Evolutionary conservation across 495 filamentous ascomycete genomes (phyloP).

Genomic region (Baudoinia panamericana): DNA sequence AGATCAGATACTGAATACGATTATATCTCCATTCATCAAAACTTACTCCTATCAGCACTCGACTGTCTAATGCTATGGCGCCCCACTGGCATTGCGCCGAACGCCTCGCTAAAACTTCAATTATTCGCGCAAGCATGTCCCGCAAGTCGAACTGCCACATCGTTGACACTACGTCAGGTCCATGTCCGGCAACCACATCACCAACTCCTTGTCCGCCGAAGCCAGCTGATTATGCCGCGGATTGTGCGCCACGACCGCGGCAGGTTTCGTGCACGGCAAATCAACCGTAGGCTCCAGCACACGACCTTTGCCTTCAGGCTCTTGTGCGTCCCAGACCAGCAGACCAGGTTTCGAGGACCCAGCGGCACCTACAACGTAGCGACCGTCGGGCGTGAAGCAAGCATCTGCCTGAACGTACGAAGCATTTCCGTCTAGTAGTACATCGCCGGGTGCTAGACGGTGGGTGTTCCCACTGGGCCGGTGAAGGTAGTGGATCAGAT

Average conservation of each 20-base stretch:
- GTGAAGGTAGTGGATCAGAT: slow-evolving; percentile 42
- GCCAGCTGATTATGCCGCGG: slow-evolving; percentile 81
- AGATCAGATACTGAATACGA: too few species aligned
- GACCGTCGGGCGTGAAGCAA: slow-evolving; percentile 76
- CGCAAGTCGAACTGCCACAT: too few species aligned
- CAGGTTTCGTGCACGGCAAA: slow-evolving; percentile 52
- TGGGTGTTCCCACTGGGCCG: slow-evolving; percentile 34
- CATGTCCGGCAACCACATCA: slow-evolving; percentile 81
- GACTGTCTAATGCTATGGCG: too few species aligned
- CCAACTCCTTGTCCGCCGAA: slow-evolving; percentile 71
- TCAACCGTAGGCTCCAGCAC: slow-evolving; percentile 50
- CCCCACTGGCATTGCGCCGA: too few species aligned
- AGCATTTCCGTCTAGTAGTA: slow-evolving; percentile 23
- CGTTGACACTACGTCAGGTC: too few species aligned
- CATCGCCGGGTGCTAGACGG: slow-evolving; percentile 39
- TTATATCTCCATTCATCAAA: too few species aligned
- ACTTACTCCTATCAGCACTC: too few species aligned
- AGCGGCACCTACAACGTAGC: slow-evolving; percentile 68
- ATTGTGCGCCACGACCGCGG: slow-evolving; percentile 72
- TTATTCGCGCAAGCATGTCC: too few species aligned
- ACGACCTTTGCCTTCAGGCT: slow-evolving; percentile 29
- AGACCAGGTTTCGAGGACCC: slow-evolving; percentile 45
- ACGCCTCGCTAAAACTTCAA: too few species aligned
- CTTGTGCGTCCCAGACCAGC: slow-evolving; percentile 68
- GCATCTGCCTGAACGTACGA: slow-evolving; percentile 55